Conservation (phyloP, 2,329 filamentous ascomycete species). For the Dichotomopilus funicola region DNA sequence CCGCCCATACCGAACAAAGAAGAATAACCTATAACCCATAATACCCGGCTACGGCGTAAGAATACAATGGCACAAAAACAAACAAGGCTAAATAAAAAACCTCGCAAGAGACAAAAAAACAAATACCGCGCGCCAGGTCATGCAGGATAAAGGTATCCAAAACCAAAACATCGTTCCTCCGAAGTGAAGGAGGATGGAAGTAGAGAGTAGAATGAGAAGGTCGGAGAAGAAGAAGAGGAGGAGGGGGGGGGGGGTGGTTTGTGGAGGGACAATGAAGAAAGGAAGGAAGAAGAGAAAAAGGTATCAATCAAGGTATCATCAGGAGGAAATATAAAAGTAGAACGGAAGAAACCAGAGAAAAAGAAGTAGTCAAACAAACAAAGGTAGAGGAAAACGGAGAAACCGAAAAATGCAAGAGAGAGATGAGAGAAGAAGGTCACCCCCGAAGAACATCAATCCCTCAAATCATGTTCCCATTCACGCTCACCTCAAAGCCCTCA, state of each 20-base stretch:
- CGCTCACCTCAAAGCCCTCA: conserved; percentile 73
- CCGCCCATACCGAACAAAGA: not conserved
- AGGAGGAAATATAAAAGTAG: conserved; percentile 7
- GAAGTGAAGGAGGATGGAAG: too few species aligned
- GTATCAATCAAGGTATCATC: conserved; percentile 17
- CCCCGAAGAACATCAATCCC: not conserved
- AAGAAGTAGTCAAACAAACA: conserved; percentile 7
- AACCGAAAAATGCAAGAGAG: not conserved
- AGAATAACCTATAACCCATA: not conserved
- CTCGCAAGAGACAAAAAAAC: not conserved
- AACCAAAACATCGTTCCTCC: not conserved
- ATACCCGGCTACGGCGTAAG: not conserved
- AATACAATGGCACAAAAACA: not conserved
- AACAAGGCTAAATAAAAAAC: too few species aligned
- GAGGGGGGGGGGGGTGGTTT: too few species aligned
- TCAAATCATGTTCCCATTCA: conserved; percentile 72
- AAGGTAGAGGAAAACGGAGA: not conserved
- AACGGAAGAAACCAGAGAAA: conserved; percentile 8
- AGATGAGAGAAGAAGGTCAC: conserved; percentile 1
- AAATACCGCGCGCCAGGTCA: conserved; percentile 13
- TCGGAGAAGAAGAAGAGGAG: too few species aligned
- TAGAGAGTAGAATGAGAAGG: too few species aligned
- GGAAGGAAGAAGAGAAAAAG: conserved; percentile 14
- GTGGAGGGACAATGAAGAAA: conserved; percentile 15
- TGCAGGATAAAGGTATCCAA: conserved; percentile 1